Evolutionary conservation across 106 monocot genomes (phyloP).

Genomic region (Allium cepa): DNA sequence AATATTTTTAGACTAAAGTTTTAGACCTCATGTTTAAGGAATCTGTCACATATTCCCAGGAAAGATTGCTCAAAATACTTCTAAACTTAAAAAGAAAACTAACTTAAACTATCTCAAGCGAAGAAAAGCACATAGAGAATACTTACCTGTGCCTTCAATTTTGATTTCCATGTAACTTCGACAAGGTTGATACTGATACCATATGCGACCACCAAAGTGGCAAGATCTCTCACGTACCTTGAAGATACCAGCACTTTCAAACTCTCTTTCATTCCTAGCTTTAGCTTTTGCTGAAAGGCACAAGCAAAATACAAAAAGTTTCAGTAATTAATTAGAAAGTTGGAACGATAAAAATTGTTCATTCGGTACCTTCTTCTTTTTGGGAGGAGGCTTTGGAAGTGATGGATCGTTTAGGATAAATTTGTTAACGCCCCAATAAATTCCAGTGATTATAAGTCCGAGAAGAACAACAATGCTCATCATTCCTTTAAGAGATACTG

Average conservation of each 20-base stretch:
- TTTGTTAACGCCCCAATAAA: slow-evolving; percentile 85
- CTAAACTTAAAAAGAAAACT: too few relatives aligned
- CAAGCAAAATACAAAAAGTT: neutral
- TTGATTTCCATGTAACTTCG: slow-evolving; percentile 99
- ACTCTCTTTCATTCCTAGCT: slow-evolving; percentile 90
- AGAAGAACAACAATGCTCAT: slow-evolving; percentile 93
- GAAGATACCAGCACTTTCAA: slow-evolving; percentile 87
- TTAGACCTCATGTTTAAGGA: too few relatives aligned
- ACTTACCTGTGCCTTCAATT: slow-evolving; percentile 93
- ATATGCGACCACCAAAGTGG: slow-evolving; percentile 93
- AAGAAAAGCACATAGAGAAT: neutral
- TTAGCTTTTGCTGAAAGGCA: slow-evolving; percentile 72
- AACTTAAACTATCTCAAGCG: too few relatives aligned
- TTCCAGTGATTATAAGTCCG: slow-evolving; percentile 55
- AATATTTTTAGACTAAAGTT: too few relatives aligned
- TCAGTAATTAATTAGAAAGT: neutral
- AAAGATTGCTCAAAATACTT: too few relatives aligned
- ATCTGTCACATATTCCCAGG: too few relatives aligned
- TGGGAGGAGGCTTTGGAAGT: slow-evolving; percentile 57
- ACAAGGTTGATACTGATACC: slow-evolving; percentile 99
- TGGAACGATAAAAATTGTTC: neutral
- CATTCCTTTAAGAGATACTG: slow-evolving; percentile 88
- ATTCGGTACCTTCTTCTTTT: slow-evolving; percentile 53
- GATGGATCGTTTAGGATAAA: slow-evolving; percentile 87
- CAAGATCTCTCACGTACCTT: slow-evolving; percentile 89